Evolutionary conservation across 2,329 filamentous ascomycete genomes (phyloP).

Genomic region (Aciculosporium take): DNA sequence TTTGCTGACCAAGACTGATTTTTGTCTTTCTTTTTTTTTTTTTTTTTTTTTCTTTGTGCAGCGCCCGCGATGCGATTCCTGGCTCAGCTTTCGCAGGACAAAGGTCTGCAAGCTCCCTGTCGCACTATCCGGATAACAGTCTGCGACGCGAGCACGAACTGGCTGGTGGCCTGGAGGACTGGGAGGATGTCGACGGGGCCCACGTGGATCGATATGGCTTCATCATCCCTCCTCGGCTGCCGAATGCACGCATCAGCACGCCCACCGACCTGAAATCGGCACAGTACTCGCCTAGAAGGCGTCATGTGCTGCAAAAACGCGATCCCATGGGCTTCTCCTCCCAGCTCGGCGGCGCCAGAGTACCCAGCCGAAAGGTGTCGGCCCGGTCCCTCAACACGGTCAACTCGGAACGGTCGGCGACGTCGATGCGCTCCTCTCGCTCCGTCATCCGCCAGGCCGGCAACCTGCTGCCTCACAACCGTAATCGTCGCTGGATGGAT

Average conservation of each 20-base stretch:
- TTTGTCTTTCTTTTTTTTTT: not conserved
- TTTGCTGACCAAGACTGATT: not conserved
- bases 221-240: slow-evolving; percentile 33
- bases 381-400: slow-evolving; percentile 45
- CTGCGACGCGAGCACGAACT: slow-evolving; percentile 29
- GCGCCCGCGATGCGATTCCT: slow-evolving; percentile 13
- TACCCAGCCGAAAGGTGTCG: slow-evolving; percentile 40
- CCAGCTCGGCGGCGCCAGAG: slow-evolving; percentile 24
- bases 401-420: slow-evolving; percentile 34
- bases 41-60: not conserved
- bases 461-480: slow-evolving; percentile 47
- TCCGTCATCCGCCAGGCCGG: slow-evolving; percentile 42
- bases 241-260: slow-evolving; percentile 26
- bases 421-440: slow-evolving; percentile 38
- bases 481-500: slow-evolving; percentile 46
- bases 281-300: slow-evolving; percentile 30
- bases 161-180: slow-evolving; percentile 50
- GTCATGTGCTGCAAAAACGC: slow-evolving; percentile 29
- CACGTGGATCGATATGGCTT: slow-evolving; percentile 57
- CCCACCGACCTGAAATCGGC: slow-evolving; percentile 27
- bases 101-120: slow-evolving; percentile 30
- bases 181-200: slow-evolving; percentile 46
- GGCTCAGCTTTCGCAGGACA: slow-evolving; percentile 22
- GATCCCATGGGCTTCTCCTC: slow-evolving; percentile 24
- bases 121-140: slow-evolving; percentile 24